Evolutionary conservation across 352 stramenopile genomes (phyloP).

Genomic region (Thalassiosira pacifica): DNA sequence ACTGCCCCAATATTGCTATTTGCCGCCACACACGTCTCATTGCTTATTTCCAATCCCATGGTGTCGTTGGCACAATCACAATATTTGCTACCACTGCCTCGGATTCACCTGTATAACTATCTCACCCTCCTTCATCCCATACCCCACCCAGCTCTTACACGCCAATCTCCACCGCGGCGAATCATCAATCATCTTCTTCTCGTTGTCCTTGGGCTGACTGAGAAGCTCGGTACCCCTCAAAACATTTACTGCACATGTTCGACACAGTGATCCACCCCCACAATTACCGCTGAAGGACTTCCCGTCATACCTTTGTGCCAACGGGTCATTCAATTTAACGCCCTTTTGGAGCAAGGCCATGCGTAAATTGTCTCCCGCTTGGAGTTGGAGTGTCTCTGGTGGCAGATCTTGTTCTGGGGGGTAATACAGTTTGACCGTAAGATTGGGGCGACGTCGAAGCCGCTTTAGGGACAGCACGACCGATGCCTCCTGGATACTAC

Average conservation of each 20-base stretch:
- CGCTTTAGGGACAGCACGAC: slow-evolving; percentile 75
- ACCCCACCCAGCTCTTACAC: slow-evolving; percentile 82
- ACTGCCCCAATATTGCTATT: no score
- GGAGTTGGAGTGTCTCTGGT: slow-evolving; percentile 69
- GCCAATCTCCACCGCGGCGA: slow-evolving; percentile 75
- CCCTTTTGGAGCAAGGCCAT: slow-evolving; percentile 72
- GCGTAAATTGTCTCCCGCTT: slow-evolving; percentile 83
- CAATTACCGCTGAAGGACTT: slow-evolving; percentile 67
- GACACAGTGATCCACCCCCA: slow-evolving; percentile 74
- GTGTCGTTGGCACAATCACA: no score
- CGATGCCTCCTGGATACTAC: slow-evolving; percentile 45
- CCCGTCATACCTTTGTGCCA: slow-evolving; percentile 57
- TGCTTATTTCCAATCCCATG: no score
- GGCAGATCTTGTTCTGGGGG: slow-evolving; percentile 71
- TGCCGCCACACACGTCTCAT: no score
- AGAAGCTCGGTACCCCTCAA: slow-evolving; percentile 69
- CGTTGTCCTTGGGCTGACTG: slow-evolving; percentile 61
- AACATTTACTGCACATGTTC: slow-evolving; percentile 74
- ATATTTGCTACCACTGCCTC: slow-evolving; percentile 77
- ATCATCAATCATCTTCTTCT: slow-evolving; percentile 78
- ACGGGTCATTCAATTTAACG: slow-evolving; percentile 82
- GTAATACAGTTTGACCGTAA: slow-evolving; percentile 79
- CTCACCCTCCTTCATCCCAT: slow-evolving; percentile 81
- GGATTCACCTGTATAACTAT: slow-evolving; percentile 80
- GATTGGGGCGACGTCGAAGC: slow-evolving; percentile 73